These are phyloP conservation scores for Aureobasidium sp. DNA, from an alignment of 2,329 filamentous ascomycete species.

Conservation along the genomic window DNA sequence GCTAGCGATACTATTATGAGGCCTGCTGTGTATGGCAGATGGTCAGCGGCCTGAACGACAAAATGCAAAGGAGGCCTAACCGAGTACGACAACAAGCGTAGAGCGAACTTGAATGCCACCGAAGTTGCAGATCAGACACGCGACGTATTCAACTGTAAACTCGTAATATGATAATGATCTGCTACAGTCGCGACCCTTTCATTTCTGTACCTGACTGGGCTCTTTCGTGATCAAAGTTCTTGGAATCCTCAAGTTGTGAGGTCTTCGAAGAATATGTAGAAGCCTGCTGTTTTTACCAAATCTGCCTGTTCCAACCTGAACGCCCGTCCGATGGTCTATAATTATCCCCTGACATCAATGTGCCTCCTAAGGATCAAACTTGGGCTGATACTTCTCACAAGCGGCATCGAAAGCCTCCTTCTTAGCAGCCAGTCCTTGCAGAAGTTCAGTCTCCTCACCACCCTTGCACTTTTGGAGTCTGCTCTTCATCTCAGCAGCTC, in stretches of 20 bases:
- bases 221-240: neutral
- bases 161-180: too few relatives aligned
- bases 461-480: constrained; percentile 48
- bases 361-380: constrained; percentile 54
- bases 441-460: constrained; percentile 2
- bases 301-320: neutral
- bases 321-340: neutral
- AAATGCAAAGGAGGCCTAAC: too few relatives aligned
- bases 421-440: constrained; percentile 67
- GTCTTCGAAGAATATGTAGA: neutral
- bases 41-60: too few relatives aligned
- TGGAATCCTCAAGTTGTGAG: neutral
- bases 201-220: too few relatives aligned
- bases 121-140: too few relatives aligned
- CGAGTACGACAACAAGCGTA: too few relatives aligned
- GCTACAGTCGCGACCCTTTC: too few relatives aligned
- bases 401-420: constrained; percentile 80
- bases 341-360: neutral
- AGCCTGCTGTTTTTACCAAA: neutral
- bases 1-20: too few relatives aligned
- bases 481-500: constrained; percentile 50
- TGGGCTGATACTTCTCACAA: constrained; percentile 77
- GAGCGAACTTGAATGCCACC: too few relatives aligned
- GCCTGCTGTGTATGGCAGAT: too few relatives aligned
- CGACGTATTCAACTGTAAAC: too few relatives aligned